phyloP scores from a whole-genome alignment of 352 stramenopile species.

The Pythium insidiosum region DNA sequence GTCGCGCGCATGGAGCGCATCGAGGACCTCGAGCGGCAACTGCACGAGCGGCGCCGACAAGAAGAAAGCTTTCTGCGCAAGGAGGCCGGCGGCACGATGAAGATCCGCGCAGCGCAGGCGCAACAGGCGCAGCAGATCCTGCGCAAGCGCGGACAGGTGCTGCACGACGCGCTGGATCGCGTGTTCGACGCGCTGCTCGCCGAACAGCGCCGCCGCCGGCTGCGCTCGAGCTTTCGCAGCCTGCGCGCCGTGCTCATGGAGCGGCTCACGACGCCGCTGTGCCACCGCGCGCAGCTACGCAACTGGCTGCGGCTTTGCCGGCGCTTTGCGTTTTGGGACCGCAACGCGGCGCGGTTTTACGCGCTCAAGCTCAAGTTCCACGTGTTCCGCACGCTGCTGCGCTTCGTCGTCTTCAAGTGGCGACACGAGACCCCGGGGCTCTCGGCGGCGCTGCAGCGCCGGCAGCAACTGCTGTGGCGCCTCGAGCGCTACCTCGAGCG shows the following conservation, averaged over 20 bases:
- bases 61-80: constrained; percentile 23
- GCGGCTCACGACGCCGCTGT: constrained; percentile 15
- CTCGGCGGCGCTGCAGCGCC: constrained; percentile 3
- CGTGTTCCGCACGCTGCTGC: constrained; percentile 16
- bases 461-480: constrained; percentile 11
- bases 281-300: constrained; percentile 19
- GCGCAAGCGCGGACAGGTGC: constrained; percentile 17
- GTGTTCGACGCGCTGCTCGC: constrained; percentile 17
- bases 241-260: constrained; percentile 16
- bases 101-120: constrained; percentile 15
- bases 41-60: constrained; percentile 12
- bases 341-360: constrained; percentile 19
- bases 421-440: constrained; percentile 10
- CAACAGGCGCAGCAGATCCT: constrained; percentile 20
- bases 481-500: constrained; percentile 10
- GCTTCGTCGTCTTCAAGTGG: constrained; percentile 17
- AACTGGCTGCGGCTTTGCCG: constrained; percentile 22
- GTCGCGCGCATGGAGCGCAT: constrained; percentile 12
- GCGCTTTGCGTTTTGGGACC: constrained; percentile 17
- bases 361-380: constrained; percentile 18
- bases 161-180: constrained; percentile 26
- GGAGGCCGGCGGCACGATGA: constrained; percentile 17
- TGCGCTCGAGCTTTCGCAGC: constrained; percentile 17
- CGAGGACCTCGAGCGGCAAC: constrained; percentile 12
- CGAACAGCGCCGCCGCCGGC: constrained; percentile 7